Conservation (phyloP, 176 grass and related monocot genomes). For the Aechmea fasciata region DNA sequence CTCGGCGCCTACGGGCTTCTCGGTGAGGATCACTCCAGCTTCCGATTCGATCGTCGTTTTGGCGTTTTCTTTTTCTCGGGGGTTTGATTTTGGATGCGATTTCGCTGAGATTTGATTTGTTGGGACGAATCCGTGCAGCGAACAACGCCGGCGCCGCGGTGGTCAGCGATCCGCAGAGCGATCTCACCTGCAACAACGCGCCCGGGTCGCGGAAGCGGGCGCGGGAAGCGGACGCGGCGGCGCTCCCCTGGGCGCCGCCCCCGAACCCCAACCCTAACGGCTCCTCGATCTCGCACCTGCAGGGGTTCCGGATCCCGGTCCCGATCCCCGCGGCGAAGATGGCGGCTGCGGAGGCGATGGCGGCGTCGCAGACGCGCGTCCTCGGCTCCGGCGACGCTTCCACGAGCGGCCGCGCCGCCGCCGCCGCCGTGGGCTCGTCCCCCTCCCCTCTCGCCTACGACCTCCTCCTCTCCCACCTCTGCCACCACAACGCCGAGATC, state of each 20-base stretch:
- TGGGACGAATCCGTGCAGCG: conserved; percentile 3
- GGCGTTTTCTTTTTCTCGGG: background rate
- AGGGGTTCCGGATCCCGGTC: background rate
- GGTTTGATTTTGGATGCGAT: background rate
- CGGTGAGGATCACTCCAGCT: conserved; percentile 2
- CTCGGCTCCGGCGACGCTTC: conserved; percentile 20
- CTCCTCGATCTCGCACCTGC: background rate
- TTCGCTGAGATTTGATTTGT: conserved; percentile 5
- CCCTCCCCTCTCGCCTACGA: conserved; percentile 3
- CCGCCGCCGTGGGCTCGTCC: background rate
- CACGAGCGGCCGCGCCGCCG: conserved; percentile 22
- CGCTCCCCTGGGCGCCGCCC: background rate
- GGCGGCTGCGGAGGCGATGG: background rate
- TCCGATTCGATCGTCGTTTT: background rate
- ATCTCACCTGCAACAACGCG: conserved; percentile 30
- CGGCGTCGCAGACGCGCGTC: background rate
- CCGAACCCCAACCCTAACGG: conserved; percentile 5
- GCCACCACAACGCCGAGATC: conserved; percentile 43
- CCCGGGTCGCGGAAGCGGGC: conserved; percentile 14
- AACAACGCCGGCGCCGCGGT: conserved; percentile 14
- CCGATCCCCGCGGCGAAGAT: background rate
- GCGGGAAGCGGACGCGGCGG: background rate
- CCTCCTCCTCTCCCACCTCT: conserved; percentile 33
- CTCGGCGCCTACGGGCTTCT: background rate
- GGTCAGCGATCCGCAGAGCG: conserved; percentile 37